Conservation (phyloP, 1,284 basidiomycete genomes). For the Pseudozyma flocculosa region DNA sequence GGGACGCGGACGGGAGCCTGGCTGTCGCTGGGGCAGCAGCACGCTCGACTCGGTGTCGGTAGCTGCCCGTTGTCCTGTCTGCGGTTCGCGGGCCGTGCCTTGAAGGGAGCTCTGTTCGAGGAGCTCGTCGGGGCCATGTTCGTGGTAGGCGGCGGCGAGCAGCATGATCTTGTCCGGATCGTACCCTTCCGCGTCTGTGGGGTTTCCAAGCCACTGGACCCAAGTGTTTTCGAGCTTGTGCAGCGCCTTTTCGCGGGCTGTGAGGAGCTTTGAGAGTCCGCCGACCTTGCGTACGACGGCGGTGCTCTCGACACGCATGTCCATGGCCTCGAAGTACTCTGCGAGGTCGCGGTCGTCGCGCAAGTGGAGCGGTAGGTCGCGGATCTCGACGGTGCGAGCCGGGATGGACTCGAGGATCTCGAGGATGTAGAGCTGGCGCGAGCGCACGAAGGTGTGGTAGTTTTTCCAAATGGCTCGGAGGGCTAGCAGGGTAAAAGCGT, state of each 20-base stretch:
- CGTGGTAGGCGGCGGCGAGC: slow-evolving; percentile 27
- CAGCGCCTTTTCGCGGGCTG: slow-evolving; percentile 74
- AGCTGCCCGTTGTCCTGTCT: too few relatives aligned
- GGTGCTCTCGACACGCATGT: slow-evolving; percentile 74
- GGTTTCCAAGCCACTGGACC: slow-evolving; percentile 89
- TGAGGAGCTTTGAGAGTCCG: slow-evolving; percentile 71
- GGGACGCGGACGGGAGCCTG: too few relatives aligned
- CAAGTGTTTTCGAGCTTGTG: slow-evolving; percentile 76
- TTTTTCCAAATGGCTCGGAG: slow-evolving; percentile 84
- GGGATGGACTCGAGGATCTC: slow-evolving; percentile 92
- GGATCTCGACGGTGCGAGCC: slow-evolving; percentile 86
- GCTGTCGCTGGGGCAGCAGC: too few relatives aligned
- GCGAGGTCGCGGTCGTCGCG: slow-evolving; percentile 80
- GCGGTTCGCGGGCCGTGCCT: too few relatives aligned
- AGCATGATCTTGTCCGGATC: slow-evolving; percentile 63
- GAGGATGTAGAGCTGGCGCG: slow-evolving; percentile 86
- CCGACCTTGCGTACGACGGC: slow-evolving; percentile 82
- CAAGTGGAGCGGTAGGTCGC: slow-evolving; percentile 77
- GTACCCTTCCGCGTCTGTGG: slow-evolving; percentile 73
- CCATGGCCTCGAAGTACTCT: slow-evolving; percentile 79
- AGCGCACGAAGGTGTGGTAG: slow-evolving; percentile 84
- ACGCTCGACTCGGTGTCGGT: too few relatives aligned
- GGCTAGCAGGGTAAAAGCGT: slow-evolving; percentile 82
- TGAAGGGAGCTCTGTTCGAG: slow-evolving; percentile 2
- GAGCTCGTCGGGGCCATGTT: slow-evolving; percentile 6